These are phyloP conservation scores for Yamadazyma taylorii DNA, from an alignment of 1,139 yeast species.

Conservation along the genomic window DNA sequence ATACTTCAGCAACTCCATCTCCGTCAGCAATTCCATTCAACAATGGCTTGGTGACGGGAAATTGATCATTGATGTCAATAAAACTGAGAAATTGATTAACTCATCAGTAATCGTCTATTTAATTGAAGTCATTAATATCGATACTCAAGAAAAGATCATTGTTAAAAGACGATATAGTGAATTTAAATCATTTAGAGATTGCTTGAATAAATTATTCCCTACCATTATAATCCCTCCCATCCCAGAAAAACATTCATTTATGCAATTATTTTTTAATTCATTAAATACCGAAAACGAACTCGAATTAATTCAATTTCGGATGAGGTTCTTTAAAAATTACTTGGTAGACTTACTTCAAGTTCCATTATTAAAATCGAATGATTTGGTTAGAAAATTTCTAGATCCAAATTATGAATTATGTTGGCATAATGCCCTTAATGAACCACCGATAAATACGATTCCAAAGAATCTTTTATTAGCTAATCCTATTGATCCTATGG, in stretches of 20 bases:
- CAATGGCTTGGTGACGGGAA: conserved; percentile 28
- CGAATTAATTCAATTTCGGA: conserved; percentile 42
- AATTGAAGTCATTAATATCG: conserved; percentile 22
- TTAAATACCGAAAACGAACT: conserved; percentile 39
- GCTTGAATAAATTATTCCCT: conserved; percentile 46
- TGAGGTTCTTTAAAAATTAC: conserved; percentile 39
- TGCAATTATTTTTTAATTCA: conserved; percentile 42
- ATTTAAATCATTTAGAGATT: conserved; percentile 51
- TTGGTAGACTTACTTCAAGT: conserved; percentile 36
- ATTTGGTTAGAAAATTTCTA: conserved; percentile 41
- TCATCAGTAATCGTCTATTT: conserved; percentile 44
- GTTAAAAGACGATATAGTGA: conserved; percentile 56
- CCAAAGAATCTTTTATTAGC: conserved; percentile 43
- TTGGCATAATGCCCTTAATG: conserved; percentile 48
- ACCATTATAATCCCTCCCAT: conserved; percentile 55
- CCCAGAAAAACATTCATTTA: conserved; percentile 57
- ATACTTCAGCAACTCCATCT: conserved; percentile 36
- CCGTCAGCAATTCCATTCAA: conserved; percentile 38
- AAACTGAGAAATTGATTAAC: conserved; percentile 39
- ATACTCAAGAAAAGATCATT: conserved; percentile 15
- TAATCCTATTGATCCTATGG: conserved; percentile 46
- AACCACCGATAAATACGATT: conserved; percentile 44
- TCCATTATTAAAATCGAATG: conserved; percentile 27
- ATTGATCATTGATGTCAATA: conserved; percentile 31
- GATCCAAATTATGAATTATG: conserved; percentile 51